A percentile compares a stretch with the other conserved stretches of the same genome.
These are phyloP conservation scores for Apiospora rasikravindrae DNA, from an alignment of 2,329 filamentous ascomycete genomes.

Conservation along the genomic window DNA sequence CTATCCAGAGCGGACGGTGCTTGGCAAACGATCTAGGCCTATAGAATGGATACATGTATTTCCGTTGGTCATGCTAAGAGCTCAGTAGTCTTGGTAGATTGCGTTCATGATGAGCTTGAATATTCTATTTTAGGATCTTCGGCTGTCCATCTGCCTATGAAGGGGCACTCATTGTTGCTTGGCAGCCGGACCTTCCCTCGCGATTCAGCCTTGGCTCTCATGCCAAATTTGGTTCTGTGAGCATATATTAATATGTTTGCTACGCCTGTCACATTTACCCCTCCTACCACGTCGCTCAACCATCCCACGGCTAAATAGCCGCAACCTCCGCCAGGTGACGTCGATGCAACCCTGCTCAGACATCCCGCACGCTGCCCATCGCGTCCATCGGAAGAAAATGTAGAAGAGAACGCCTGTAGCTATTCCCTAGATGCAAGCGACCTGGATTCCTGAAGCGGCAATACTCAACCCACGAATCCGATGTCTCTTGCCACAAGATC, in stretches of 20 bases:
- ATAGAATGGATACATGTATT: neutral
- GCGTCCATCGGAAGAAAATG: neutral
- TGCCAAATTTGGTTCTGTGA: neutral
- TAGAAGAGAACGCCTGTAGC: too few species aligned
- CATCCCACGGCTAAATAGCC: constrained; percentile 7
- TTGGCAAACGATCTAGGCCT: neutral
- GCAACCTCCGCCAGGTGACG: neutral
- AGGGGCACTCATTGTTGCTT: neutral
- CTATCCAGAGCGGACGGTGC: neutral
- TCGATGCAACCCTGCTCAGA: neutral
- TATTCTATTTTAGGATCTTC: neutral
- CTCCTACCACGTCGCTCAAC: neutral
- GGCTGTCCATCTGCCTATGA: neutral
- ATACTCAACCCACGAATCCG: neutral
- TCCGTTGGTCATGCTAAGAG: neutral
- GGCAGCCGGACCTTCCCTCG: neutral
- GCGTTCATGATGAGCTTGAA: neutral
- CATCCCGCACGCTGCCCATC: neutral
- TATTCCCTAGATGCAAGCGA: neutral
- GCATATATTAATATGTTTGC: neutral
- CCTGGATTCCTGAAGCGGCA: neutral
- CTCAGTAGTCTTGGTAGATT: too few species aligned
- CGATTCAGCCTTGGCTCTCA: neutral
- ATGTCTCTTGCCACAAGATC: neutral
- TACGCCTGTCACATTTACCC: constrained; percentile 5